Percentiles rank a stretch among this genome's conserved stretches.
Evolutionary conservation across 2,329 filamentous ascomycete genomes (phyloP).

Genomic region (Colletotrichum destructivum): DNA sequence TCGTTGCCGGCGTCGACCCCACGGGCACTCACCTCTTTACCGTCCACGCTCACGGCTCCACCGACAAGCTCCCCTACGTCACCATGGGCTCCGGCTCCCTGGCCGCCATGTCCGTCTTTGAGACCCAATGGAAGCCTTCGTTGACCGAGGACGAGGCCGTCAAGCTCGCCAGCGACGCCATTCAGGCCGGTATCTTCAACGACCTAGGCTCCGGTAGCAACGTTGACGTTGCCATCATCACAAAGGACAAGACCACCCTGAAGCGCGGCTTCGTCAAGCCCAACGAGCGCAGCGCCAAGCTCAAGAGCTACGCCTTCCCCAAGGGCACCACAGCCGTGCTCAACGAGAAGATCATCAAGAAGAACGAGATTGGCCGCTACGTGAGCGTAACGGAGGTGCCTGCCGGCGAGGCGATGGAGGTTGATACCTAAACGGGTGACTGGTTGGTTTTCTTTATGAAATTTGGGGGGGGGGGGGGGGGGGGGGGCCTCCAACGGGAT

Average conservation of each 20-base stretch:
- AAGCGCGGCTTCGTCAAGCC: constrained; percentile 94
- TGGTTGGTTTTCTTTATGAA: constrained; percentile 9
- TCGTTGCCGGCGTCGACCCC: constrained; percentile 96
- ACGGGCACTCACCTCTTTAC: constrained; percentile 97
- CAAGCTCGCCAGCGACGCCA: constrained; percentile 86
- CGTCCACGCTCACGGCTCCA: constrained; percentile 97
- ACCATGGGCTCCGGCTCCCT: constrained; percentile 98
- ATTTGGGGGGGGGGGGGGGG: background rate
- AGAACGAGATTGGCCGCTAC: constrained; percentile 94
- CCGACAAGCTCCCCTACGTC: constrained; percentile 98
- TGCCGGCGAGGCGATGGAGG: constrained; percentile 79
- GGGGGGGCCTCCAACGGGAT: background rate
- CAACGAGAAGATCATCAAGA: constrained; percentile 96
- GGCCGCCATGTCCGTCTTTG: constrained; percentile 98
- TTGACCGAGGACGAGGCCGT: constrained; percentile 87
- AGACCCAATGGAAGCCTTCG: constrained; percentile 91
- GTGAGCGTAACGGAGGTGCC: constrained; percentile 91
- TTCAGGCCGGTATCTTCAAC: constrained; percentile 98
- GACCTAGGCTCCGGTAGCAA: constrained; percentile 97
- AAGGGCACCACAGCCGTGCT: constrained; percentile 95
- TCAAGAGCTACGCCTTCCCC: constrained; percentile 92
- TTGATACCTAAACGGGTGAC: constrained; percentile 69
- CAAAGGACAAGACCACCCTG: constrained; percentile 92
- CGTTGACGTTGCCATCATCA: constrained; percentile 97
- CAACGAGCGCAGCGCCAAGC: constrained; percentile 91